Evolutionary conservation across 2,329 filamentous ascomycete species (phyloP), one percentile per base, ranked within the genome.

Genomic region (Beauveria varroae): DNA sequence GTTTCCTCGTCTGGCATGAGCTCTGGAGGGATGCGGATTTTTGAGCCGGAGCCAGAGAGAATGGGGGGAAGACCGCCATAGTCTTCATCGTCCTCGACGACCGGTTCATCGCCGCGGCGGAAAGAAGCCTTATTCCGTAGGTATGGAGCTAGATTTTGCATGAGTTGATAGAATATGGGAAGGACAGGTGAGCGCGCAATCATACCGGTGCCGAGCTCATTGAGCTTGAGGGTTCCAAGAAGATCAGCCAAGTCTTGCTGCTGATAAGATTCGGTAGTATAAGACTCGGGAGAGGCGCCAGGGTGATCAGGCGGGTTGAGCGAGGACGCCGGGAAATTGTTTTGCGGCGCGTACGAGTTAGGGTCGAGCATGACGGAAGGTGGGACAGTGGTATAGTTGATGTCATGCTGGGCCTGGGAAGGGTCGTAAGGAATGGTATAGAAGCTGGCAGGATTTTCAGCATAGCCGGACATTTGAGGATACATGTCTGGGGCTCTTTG

Each of bases 1-100:
- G 90, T 90, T 50, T 91, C 87, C 37, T 97, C 91, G 34, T 88
- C 84, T 1, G 93, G 93, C 92, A 98, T 96, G 69, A 98, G 82
- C 68, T 96, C 92, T 0, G 89, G 90, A 0, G 93, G 95, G 64
- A 98, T 96, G 41, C 91, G 86, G 62, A 96, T 88, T 62, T 89
- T 92, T 24, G 86, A 81, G 55, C 91, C 91, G 8, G 90, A 83
- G 9, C 86, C 84, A 7, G 83, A 82, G 18, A 84, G 81, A 40
- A 88, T 82, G 14, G 86, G 84, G 40, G 91, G 92, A 9, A 96
- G 74, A 50, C 86, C 83, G 66, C 91, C 89, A 63, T 83, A 87
- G 62, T 96, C 88, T 63, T 93, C 89, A 26, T 84, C 77, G 12
- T 87, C 89, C 63, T 90, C 87, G 40, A 89, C 74, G 0, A 84